These are phyloP conservation scores for Diplotaxis tenuifolia DNA, from an alignment of 345 rosid species.

Conservation along the genomic window DNA sequence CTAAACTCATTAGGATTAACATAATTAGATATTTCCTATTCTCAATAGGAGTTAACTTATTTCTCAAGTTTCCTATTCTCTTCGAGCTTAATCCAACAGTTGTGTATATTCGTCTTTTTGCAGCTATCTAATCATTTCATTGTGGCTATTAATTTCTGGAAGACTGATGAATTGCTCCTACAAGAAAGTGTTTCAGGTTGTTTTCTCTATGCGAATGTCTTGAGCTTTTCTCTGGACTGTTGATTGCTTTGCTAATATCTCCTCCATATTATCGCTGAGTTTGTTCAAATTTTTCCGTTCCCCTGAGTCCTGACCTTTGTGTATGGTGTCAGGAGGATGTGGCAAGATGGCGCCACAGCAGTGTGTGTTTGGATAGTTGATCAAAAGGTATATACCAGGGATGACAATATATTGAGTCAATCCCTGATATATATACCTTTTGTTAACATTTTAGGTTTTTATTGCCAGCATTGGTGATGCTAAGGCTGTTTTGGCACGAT, in stretches of 20 bases:
- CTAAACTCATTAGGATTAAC: too few relatives aligned
- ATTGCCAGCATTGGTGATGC: conserved; percentile 92
- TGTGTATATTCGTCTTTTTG: background rate
- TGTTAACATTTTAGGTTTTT: conserved; percentile 73
- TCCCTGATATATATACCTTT: too few relatives aligned
- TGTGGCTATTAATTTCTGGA: too few relatives aligned
- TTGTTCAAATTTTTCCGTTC: background rate
- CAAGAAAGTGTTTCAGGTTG: conserved; percentile 74
- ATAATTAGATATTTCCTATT: too few relatives aligned
- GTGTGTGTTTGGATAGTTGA: conserved; percentile 85
- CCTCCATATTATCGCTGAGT: background rate
- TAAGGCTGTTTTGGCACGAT: conserved; percentile 79
- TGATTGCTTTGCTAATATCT: conserved; percentile 4
- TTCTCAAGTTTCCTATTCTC: too few relatives aligned
- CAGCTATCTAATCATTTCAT: background rate
- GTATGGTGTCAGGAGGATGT: conserved; percentile 52
- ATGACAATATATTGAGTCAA: too few relatives aligned
- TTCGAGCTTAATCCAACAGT: too few relatives aligned
- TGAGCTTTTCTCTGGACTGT: background rate
- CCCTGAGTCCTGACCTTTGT: conserved; percentile 17
- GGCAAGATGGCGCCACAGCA: conserved; percentile 95
- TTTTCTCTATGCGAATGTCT: background rate
- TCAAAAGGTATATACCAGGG: conserved; percentile 62
- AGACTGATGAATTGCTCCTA: conserved; percentile 65
- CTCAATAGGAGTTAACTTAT: too few relatives aligned